Base-by-base conservation (phyloP, 1,284 basidiomycete genomes). In the Thecaphora frezii region DNA sequence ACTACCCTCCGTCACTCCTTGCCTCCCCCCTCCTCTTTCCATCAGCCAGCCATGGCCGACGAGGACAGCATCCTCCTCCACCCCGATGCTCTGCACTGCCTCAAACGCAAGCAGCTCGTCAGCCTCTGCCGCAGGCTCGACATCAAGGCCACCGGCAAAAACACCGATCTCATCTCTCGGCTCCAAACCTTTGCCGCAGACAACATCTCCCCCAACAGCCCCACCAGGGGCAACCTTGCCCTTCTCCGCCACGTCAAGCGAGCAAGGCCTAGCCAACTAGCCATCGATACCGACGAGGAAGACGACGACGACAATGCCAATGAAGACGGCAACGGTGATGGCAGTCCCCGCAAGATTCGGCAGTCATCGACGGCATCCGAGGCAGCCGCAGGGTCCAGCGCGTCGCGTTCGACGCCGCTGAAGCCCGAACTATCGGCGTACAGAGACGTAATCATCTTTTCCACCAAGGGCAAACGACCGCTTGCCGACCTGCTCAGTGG, bases 361-460 rank as follows among this genome's bases (percentile, higher is more conserved):
- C n/a, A n/a, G n/a, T n/a, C n/a, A n/a, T n/a, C n/a, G n/a, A 9
- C 33, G 13, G 10, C 33, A 4, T 16, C 33, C 7, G 33, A 36
- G 5, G 33, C 33, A 4, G 33, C 33, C 4, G 33, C 10, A 9
- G 33, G 18, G 13, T 14, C 18, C 10, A 36, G 12, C 33, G 8
- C 10, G 5, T 4, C 13, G 12, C 10, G 3, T 16, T 36, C 33
- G 33, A 8, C 33, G 12, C 13, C 16, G 12, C 33, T 72, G 21
- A 24, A 50, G 0, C 51, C 58, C 3, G 71, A 68, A 37, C 63
- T 74, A 24, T 44, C 44, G 13, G 13, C 23, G 7, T 66, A 55
- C 39, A 54, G 51, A 24, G 72, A 78, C 26, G 69, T 75, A 1
- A 59, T 76, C n/a, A 55, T 78, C 28, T 73, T 76, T 22, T 58